phyloP scores from a whole-genome alignment of 495 filamentous ascomycete genomes.

The Clohesyomyces aquaticus region DNA sequence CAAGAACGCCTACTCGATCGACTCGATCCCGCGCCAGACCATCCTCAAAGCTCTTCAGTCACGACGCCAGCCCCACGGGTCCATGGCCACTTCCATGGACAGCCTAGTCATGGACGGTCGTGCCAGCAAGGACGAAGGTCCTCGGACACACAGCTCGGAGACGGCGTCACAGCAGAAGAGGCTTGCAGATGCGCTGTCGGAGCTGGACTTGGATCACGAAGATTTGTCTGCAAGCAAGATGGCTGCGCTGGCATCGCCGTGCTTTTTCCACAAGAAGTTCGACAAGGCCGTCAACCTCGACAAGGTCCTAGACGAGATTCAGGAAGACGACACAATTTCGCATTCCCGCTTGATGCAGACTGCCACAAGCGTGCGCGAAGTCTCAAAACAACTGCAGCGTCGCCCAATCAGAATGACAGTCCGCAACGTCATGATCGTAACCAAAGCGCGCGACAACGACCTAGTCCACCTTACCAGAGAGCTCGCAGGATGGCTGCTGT shows the following conservation, averaged over 20 bases:
- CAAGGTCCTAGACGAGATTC: slow-evolving; percentile 92
- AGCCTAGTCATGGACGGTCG: slow-evolving; percentile 20
- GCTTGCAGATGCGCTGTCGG: slow-evolving; percentile 30
- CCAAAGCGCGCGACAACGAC: slow-evolving; percentile 90
- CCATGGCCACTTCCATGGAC: slow-evolving; percentile 49
- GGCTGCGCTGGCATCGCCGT: slow-evolving; percentile 78
- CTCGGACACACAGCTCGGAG: slow-evolving; percentile 14
- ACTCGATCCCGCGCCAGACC: slow-evolving; percentile 78
- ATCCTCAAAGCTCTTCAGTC: slow-evolving; percentile 88
- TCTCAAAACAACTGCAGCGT: slow-evolving; percentile 89
- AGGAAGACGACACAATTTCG: slow-evolving; percentile 84
- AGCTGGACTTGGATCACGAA: slow-evolving; percentile 23
- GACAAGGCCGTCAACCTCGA: slow-evolving; percentile 95
- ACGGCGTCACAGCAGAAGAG: slow-evolving; percentile 14
- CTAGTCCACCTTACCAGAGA: slow-evolving; percentile 85
- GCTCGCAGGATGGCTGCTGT: slow-evolving; percentile 81
- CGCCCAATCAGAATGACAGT: slow-evolving; percentile 86
- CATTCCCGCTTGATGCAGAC: slow-evolving; percentile 94
- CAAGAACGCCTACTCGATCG: slow-evolving; percentile 67
- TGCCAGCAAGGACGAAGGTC: slow-evolving; percentile 17
- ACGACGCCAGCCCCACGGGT: slow-evolving; percentile 59
- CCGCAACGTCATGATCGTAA: slow-evolving; percentile 91
- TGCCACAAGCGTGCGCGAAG: slow-evolving; percentile 89
- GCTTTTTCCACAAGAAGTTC: slow-evolving; percentile 96
- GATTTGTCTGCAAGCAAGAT: slow-evolving; percentile 54